Evolutionary conservation across 352 stramenopile species (phyloP), one percentile per base, ranked within the genome.

Genomic region (Globisporangium megalacanthum): DNA sequence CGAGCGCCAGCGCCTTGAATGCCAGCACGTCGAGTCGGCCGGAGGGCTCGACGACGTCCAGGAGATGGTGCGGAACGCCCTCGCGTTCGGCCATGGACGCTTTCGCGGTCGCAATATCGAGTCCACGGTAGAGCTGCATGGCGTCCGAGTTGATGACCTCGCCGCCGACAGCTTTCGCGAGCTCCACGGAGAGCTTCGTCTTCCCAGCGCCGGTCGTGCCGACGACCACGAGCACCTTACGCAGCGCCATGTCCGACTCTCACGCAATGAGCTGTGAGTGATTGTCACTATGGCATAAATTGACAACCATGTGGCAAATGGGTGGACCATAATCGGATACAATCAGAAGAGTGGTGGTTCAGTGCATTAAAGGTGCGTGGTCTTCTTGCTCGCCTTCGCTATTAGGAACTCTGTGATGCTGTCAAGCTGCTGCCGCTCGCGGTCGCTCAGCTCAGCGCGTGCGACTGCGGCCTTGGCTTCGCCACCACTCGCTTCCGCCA

Each of bases 81-180:
- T 96, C 71, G 66, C 88, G 86, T 62, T 97, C 89, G 25, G 91
- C 66, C 59, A 85, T 64, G 1, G 83, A 93, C 54, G 88, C 75
- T 70, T 97, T 97, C 37, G 89, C 89, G 20, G 89, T 94, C 49
- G 89, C 89, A 50, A 97, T 86, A 65, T 95, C 80, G 52, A 97
- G 66, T 0, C 85, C 88, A 9, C 78, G 73, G 65, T 97, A 96
- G 86, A 97, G 94, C 72, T 97, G 89, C 85, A 97, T 96, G 33
- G 85, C 85, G 53, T 97, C 89, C 25, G 85, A 92, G 64, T 97
- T 97, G 67, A 97, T 75, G 56, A 97, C 88, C 66, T 97, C 89
- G 10, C 89, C 89, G 52, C 79, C 83, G 36, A 96, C 72, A 15
- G 80, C 81, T 56, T 96, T 93, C 54, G 88, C 88, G n/a, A 97